Conservation (phyloP, 225 moss, liverwort and hornwort genomes). For the Climacium dendroides region DNA sequence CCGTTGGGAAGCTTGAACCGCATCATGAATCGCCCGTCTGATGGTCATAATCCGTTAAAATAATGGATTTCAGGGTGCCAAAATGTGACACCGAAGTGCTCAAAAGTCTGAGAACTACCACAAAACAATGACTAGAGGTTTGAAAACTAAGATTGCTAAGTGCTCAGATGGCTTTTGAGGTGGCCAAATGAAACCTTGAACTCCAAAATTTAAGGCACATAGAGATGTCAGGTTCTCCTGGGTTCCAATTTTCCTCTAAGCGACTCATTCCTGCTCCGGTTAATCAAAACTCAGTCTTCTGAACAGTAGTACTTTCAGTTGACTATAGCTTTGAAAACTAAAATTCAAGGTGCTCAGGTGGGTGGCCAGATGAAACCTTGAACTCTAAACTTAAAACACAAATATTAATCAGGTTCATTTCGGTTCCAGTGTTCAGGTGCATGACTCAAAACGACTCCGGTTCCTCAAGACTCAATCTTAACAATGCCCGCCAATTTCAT, state of each 20-base stretch:
- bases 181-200: neutral
- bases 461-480: neutral
- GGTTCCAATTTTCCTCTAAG: neutral
- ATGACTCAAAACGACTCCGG: neutral
- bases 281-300: neutral
- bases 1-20: slow-evolving; percentile 92
- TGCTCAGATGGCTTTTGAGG: neutral
- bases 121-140: neutral
- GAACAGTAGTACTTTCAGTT: too few relatives aligned
- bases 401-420: neutral
- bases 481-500: neutral
- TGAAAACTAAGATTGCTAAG: neutral
- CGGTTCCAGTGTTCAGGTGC: neutral
- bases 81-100: neutral
- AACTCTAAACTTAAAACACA: neutral
- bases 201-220: neutral
- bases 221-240: too few relatives aligned
- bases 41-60: neutral
- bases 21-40: slow-evolving; percentile 96
- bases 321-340: neutral
- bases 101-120: neutral
- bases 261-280: neutral
- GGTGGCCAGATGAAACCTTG: neutral
- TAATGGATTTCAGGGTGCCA: neutral
- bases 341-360: neutral